phyloP scores from a whole-genome alignment of 306 rosid genomes.

The Dalbergia cochinchinensis region DNA sequence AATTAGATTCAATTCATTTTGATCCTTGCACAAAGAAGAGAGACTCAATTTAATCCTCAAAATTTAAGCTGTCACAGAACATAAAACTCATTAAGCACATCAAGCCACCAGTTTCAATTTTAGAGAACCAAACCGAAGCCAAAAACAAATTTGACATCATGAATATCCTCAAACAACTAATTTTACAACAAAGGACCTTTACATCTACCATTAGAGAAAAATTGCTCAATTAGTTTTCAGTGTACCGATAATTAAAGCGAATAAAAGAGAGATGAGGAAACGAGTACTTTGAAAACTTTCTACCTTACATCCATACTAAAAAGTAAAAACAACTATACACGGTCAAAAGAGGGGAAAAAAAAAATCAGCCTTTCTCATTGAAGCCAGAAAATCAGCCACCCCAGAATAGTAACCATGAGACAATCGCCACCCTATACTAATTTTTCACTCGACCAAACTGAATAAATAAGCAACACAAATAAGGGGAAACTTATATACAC shows the following conservation, averaged over 20 bases:
- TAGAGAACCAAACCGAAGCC: background rate
- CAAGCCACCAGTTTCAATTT: background rate
- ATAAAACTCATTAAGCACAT: too few relatives aligned
- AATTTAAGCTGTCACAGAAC: background rate
- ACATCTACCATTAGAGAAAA: background rate
- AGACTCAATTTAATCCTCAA: background rate
- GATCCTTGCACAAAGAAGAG: background rate
- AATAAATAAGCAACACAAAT: conserved; percentile 38
- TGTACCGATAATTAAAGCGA: too few relatives aligned
- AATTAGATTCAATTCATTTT: too few relatives aligned
- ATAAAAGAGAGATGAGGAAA: background rate
- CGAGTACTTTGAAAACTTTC: background rate
- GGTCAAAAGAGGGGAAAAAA: background rate
- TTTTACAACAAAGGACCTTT: background rate
- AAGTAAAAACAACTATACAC: background rate
- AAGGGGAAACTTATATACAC: conserved; percentile 50
- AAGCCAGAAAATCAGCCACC: conserved; percentile 38
- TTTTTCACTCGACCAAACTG: conserved; percentile 41
- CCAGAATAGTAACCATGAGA: conserved; percentile 19
- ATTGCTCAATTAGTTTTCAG: too few relatives aligned
- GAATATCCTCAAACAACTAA: background rate
- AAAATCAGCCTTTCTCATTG: background rate
- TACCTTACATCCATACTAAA: background rate
- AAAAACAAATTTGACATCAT: background rate
- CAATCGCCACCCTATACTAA: conserved; percentile 20